Evolutionary conservation across 1,284 basidiomycete species (phyloP).

Genomic region (Termitomyces sp.): DNA sequence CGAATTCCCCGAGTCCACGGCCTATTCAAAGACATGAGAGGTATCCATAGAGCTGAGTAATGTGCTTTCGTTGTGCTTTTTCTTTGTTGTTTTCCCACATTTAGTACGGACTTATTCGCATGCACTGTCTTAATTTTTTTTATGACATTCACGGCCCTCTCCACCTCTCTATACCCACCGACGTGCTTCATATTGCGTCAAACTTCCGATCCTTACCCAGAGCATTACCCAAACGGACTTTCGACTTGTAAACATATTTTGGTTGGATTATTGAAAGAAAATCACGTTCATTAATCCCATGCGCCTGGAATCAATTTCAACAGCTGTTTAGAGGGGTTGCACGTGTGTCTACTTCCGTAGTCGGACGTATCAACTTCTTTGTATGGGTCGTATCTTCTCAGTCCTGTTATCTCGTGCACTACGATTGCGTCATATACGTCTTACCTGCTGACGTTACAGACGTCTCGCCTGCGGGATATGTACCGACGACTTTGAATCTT

Average conservation of each 20-base stretch:
- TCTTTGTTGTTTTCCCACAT: background rate
- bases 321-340: background rate
- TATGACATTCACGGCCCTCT: slow-evolving; percentile 1
- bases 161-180: background rate
- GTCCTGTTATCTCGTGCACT: background rate
- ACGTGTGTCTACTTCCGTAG: background rate
- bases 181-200: background rate
- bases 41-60: slow-evolving; percentile 8
- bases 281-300: background rate
- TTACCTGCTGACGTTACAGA: background rate
- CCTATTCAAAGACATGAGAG: background rate
- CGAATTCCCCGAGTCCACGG: slow-evolving; percentile 9
- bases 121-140: background rate
- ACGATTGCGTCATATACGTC: background rate
- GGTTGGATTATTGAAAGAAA: background rate
- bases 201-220: background rate
- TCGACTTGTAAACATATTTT: background rate
- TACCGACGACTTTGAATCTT: too few relatives aligned
- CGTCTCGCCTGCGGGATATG: background rate
- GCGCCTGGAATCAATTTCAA: background rate
- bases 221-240: background rate
- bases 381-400: background rate
- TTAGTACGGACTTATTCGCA: slow-evolving; percentile 1
- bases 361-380: background rate
- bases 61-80: background rate